Evolutionary conservation across 805 yeast species (phyloP).

Genomic region (Metschnikowia dekortorum): DNA sequence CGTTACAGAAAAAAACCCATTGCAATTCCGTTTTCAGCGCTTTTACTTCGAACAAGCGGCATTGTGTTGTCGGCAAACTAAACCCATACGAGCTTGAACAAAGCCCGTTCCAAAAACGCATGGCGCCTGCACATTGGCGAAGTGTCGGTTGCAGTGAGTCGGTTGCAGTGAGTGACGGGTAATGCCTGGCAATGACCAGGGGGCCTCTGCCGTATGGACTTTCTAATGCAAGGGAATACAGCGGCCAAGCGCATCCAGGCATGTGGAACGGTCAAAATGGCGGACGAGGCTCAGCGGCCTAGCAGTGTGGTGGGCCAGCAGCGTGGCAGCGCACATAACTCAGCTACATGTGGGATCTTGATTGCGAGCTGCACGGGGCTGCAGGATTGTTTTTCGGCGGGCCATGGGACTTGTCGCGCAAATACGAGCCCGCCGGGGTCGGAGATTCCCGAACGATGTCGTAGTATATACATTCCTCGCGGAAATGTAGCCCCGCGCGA

Average conservation of each 20-base stretch:
- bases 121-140: not conserved
- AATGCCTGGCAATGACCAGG: not conserved
- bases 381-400: not conserved
- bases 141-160: too few relatives aligned
- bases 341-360: not conserved
- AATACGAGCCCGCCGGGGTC: not conserved
- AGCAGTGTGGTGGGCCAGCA: not conserved
- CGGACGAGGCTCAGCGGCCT: too few relatives aligned
- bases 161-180: too few relatives aligned
- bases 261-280: not conserved
- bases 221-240: too few relatives aligned
- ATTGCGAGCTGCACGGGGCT: not conserved
- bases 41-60: not conserved
- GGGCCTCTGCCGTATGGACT: too few relatives aligned
- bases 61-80: not conserved
- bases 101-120: not conserved
- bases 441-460: not conserved
- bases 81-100: not conserved
- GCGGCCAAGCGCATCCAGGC: too few relatives aligned
- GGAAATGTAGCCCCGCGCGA: not conserved
- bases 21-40: not conserved
- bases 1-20: conserved; percentile 1
- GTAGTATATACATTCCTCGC: not conserved
- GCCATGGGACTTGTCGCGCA: not conserved
- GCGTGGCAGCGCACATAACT: not conserved